Percentiles rank a stretch among this genome's conserved stretches.
Conservation (phyloP, 768 basidiomycete genomes). For the Collybia mongolica region DNA sequence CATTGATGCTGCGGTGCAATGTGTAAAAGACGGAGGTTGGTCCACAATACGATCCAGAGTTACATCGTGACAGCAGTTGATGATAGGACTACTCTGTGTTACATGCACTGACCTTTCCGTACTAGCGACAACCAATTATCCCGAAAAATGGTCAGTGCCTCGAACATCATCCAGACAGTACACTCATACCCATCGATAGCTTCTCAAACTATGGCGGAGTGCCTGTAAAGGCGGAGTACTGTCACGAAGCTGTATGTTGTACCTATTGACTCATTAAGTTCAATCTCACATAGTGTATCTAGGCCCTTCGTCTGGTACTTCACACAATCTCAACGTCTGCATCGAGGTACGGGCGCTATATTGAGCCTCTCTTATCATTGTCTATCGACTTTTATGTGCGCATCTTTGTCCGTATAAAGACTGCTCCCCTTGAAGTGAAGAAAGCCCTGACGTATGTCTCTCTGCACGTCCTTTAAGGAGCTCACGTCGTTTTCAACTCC, state of each 20-base stretch:
- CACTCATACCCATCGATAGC: background rate
- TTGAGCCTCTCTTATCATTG: constrained; percentile 84
- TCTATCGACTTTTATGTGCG: constrained; percentile 98
- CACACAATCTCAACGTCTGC: constrained; percentile 85
- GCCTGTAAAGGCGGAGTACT: constrained; percentile 89
- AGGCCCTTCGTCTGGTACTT: constrained; percentile 92
- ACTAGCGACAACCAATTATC: constrained; percentile 89
- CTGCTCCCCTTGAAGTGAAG: constrained; percentile 82
- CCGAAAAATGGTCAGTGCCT: constrained; percentile 87
- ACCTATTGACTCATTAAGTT: background rate
- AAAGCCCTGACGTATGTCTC: constrained; percentile 65
- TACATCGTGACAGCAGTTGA: background rate
- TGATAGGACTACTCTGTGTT: constrained; percentile 81
- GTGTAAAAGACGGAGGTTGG: constrained; percentile 82
- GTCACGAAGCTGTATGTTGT: constrained; percentile 83
- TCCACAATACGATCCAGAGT: background rate
- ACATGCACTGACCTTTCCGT: constrained; percentile 97
- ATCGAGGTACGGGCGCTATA: constrained; percentile 87
- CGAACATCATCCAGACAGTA: background rate
- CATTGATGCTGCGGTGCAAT: constrained; percentile 91
- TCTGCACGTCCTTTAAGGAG: background rate
- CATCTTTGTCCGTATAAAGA: constrained; percentile 78
- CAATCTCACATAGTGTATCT: constrained; percentile 1
- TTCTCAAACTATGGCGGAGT: constrained; percentile 95
- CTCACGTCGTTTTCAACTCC: constrained; percentile 2